Conservation (phyloP, 371 early-diverging fungal genomes). For the Apophysomyces ossiformis region DNA sequence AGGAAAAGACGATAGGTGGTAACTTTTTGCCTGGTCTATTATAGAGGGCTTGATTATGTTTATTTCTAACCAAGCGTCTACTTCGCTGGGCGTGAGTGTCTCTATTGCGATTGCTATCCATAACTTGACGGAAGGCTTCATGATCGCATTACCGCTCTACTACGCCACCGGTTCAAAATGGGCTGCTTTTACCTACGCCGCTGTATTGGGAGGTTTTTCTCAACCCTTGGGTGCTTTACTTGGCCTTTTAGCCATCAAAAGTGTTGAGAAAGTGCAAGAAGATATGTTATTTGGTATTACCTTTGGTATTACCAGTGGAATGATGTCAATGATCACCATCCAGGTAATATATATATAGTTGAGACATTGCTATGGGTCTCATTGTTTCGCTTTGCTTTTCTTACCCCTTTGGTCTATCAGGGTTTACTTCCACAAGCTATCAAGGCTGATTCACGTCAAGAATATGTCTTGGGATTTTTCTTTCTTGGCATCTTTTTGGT, state of each 20-base stretch:
- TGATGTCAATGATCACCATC: slow-evolving; percentile 68
- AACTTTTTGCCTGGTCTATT: neutral
- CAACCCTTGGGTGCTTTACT: slow-evolving; percentile 65
- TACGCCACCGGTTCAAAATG: slow-evolving; percentile 67
- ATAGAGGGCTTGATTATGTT: slow-evolving; percentile 79
- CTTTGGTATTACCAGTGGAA: slow-evolving; percentile 67
- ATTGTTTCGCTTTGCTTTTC: slow-evolving; percentile 2
- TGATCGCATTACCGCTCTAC: slow-evolving; percentile 76
- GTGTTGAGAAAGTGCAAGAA: slow-evolving; percentile 48
- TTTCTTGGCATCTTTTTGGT: slow-evolving; percentile 59
- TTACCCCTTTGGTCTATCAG: slow-evolving; percentile 25
- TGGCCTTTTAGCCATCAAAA: slow-evolving; percentile 51
- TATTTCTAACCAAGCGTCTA: slow-evolving; percentile 63
- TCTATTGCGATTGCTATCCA: slow-evolving; percentile 79
- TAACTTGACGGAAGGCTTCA: slow-evolving; percentile 82
- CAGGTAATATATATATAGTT: no score
- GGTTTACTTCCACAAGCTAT: slow-evolving; percentile 60
- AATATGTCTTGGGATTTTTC: slow-evolving; percentile 50
- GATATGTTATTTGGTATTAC: slow-evolving; percentile 54
- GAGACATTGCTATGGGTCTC: neutral
- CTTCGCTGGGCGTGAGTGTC: slow-evolving; percentile 69
- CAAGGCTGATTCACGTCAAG: slow-evolving; percentile 45
- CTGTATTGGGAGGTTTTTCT: slow-evolving; percentile 68
- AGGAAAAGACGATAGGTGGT: neutral
- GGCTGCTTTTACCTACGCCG: slow-evolving; percentile 65